phyloP scores from a whole-genome alignment of 306 rosid genomes.

The Acmispon strigosus region DNA sequence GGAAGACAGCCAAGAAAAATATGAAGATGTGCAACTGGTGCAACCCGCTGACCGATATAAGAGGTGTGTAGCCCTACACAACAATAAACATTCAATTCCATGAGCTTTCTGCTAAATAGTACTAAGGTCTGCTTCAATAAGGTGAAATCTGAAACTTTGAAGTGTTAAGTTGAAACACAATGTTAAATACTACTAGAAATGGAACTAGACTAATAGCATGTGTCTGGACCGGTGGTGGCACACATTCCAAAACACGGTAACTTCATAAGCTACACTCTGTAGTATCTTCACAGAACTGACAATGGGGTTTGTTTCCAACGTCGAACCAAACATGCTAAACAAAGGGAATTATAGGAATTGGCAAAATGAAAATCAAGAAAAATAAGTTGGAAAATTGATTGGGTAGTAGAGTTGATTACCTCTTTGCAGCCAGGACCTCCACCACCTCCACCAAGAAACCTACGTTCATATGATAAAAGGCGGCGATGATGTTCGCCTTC shows the following conservation, averaged over 20 bases:
- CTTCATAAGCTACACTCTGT: no score
- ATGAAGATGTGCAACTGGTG: conserved; percentile 95
- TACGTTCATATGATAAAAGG: conserved; percentile 61
- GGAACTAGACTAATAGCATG: neutral
- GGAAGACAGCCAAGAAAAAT: conserved; percentile 85
- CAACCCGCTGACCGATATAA: conserved; percentile 65
- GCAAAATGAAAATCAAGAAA: neutral
- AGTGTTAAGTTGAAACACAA: no score
- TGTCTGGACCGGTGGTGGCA: no score
- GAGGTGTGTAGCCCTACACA: conserved; percentile 58
- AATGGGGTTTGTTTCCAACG: no score
- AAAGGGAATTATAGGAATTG: no score
- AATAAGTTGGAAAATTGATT: neutral
- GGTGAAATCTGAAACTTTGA: neutral
- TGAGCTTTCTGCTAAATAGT: neutral
- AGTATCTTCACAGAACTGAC: no score
- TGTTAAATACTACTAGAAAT: neutral
- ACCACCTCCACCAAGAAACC: conserved; percentile 38
- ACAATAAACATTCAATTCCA: neutral
- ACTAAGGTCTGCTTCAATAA: neutral
- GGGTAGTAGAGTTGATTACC: conserved; percentile 28
- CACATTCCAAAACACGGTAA: no score
- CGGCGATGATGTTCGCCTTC: conserved; percentile 43
- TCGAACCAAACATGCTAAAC: no score
- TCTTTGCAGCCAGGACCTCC: neutral